A percentile compares a stretch with the other conserved stretches of the same genome.
phyloP scores from a whole-genome alignment of 768 basidiomycete genomes.

The Pisolithus orientalis region DNA sequence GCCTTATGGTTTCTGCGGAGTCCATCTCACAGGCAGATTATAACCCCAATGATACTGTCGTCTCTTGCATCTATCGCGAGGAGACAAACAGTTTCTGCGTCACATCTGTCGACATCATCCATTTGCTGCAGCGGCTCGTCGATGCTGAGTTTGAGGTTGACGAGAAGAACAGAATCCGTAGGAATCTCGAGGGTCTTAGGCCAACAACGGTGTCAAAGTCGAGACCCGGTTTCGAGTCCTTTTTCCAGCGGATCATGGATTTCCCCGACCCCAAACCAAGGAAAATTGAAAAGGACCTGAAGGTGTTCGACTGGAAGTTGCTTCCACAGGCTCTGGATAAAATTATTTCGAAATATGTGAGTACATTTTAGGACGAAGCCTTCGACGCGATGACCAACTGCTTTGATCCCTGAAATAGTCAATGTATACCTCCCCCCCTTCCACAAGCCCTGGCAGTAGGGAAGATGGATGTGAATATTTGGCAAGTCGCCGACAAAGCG shows the following conservation, averaged over 20 bases:
- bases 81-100: conserved; percentile 75
- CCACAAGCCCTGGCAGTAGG: conserved; percentile 8
- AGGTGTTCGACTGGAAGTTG: conserved; percentile 73
- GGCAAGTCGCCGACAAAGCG: conserved; percentile 16
- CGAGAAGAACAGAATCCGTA: conserved; percentile 93
- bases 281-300: conserved; percentile 96
- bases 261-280: conserved; percentile 91
- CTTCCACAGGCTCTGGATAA: conserved; percentile 72
- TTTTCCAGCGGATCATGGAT: conserved; percentile 95
- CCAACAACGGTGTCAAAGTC: conserved; percentile 89
- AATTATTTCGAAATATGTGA: conserved; percentile 79
- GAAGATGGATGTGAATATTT: conserved; percentile 18
- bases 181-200: conserved; percentile 89
- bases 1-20: conserved; percentile 74
- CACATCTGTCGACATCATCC: conserved; percentile 95
- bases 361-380: conserved; percentile 21
- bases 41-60: conserved; percentile 67
- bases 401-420: conserved; percentile 29
- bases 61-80: conserved; percentile 91
- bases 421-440: conserved; percentile 37
- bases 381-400: background rate
- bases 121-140: conserved; percentile 73
- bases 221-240: conserved; percentile 70
- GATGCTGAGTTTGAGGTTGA: conserved; percentile 81
- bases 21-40: conserved; percentile 71